Evolutionary conservation across 164 flowering plant genomes (phyloP).

Genomic region (Vitis rupestris): DNA sequence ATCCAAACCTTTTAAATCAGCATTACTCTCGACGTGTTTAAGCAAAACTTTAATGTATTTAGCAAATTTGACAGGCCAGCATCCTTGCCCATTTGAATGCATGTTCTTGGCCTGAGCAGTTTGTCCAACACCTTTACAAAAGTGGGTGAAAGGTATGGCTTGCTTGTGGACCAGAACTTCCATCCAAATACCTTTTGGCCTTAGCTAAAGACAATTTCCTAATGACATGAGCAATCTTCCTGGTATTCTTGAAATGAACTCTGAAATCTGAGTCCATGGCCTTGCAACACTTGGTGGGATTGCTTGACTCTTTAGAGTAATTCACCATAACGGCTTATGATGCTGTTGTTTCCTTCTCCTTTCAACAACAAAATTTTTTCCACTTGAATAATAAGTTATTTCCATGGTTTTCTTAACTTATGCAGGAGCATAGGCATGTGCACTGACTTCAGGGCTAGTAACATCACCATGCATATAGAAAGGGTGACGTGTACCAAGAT

Average conservation of each 20-base stretch:
- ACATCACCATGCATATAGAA: no score
- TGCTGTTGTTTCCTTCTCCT: background rate
- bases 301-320: constrained; percentile 75
- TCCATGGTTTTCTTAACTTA: no score
- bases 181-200: constrained; percentile 86
- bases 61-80: constrained; percentile 90
- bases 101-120: constrained; percentile 93
- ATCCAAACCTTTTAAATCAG: constrained; percentile 89
- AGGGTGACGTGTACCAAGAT: no score
- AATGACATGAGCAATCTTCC: constrained; percentile 78
- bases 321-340: constrained; percentile 51
- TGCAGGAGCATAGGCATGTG: no score
- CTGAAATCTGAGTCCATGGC: constrained; percentile 76
- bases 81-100: constrained; percentile 27
- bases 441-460: no score
- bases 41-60: constrained; percentile 80
- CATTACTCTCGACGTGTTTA: constrained; percentile 97
- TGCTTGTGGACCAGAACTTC: constrained; percentile 41
- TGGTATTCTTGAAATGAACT: constrained; percentile 89
- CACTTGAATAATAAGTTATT: no score
- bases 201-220: constrained; percentile 73
- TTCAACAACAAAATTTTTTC: no score
- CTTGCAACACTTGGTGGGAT: constrained; percentile 76
- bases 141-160: constrained; percentile 81
- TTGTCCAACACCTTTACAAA: constrained; percentile 93